Conservation (phyloP, 441 rosid genomes). For the Jatropha multifida region DNA sequence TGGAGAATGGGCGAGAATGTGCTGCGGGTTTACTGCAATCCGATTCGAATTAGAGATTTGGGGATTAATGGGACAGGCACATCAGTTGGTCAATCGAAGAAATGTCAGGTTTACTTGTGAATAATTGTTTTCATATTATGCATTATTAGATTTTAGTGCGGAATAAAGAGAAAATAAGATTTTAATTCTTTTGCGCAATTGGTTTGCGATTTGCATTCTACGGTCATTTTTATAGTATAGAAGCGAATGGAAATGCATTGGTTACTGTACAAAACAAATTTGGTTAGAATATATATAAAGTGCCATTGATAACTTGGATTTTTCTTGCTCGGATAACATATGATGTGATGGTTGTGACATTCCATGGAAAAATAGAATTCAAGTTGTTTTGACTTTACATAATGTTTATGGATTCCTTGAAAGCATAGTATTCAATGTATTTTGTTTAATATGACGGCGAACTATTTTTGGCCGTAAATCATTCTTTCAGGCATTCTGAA, state of each 20-base stretch:
- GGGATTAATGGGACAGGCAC: slow-evolving; percentile 9
- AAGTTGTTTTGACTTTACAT: not conserved
- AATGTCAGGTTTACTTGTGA: slow-evolving; percentile 18
- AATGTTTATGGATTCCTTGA: too few relatives aligned
- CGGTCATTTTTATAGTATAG: not conserved
- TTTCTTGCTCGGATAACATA: not conserved
- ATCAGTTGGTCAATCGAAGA: slow-evolving; percentile 11
- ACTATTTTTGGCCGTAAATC: too few relatives aligned
- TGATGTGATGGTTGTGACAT: not conserved
- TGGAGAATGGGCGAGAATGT: slow-evolving; percentile 14
- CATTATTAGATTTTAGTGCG: not conserved
- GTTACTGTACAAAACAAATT: not conserved
- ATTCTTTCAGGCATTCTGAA: too few relatives aligned
- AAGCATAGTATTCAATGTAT: too few relatives aligned
- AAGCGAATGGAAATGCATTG: not conserved
- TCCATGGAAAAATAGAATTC: not conserved
- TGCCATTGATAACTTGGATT: not conserved
- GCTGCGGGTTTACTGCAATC: slow-evolving; percentile 8
- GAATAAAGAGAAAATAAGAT: not conserved
- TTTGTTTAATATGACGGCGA: too few relatives aligned
- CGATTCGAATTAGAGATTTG: slow-evolving; percentile 16
- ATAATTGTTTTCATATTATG: not conserved
- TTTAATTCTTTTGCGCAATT: not conserved
- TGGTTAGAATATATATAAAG: not conserved
- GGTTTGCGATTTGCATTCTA: not conserved